Conservation (phyloP, 371 early-diverging fungal genomes). For the Mortierella sp. region DNA sequence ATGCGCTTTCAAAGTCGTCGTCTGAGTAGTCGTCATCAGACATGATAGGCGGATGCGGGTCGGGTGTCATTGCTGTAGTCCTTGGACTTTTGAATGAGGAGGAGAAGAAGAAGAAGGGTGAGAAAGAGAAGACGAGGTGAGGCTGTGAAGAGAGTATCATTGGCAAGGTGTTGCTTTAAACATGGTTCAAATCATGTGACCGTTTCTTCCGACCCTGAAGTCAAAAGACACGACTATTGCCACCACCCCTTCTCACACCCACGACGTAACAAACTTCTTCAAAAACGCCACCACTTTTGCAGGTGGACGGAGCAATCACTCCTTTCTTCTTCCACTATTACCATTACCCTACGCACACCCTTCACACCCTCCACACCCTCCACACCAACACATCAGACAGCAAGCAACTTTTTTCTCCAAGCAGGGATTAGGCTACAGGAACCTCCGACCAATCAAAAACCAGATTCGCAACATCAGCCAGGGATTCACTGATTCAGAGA, state of each 20-base stretch:
- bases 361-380: background rate
- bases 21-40: constrained; percentile 21
- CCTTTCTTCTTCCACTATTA: background rate
- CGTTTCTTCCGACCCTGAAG: background rate
- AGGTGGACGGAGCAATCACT: background rate
- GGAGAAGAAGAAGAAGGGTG: background rate
- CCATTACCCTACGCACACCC: background rate
- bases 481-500: background rate
- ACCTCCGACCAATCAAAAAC: background rate
- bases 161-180: background rate
- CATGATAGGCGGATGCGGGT: background rate
- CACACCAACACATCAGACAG: no score
- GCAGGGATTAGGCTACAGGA: background rate
- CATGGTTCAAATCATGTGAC: background rate
- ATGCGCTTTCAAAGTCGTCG: constrained; percentile 45
- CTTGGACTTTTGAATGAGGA: background rate
- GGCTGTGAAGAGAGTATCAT: background rate
- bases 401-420: no score
- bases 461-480: background rate
- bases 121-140: background rate
- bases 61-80: constrained; percentile 5
- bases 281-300: background rate
- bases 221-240: no score
- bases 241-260: no score
- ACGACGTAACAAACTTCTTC: no score